Conservation (phyloP, 768 basidiomycete genomes). For the Pleurotus tuber-regium region DNA sequence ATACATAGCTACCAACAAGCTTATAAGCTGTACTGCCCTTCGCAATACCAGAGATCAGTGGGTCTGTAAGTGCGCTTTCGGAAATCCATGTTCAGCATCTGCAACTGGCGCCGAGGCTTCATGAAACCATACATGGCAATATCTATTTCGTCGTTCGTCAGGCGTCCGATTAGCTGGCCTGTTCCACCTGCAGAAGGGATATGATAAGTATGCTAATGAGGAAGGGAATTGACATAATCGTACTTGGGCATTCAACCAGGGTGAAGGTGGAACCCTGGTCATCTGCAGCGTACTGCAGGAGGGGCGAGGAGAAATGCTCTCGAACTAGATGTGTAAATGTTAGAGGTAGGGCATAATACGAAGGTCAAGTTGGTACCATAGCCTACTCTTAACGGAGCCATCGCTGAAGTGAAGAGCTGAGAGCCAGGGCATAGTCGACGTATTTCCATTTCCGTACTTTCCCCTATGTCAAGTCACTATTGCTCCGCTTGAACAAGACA, state of each 20-base stretch:
- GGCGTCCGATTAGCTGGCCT: slow-evolving; percentile 75
- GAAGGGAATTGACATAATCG: slow-evolving; percentile 17
- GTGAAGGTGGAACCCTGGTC: slow-evolving; percentile 75
- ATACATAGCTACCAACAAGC: slow-evolving; percentile 90
- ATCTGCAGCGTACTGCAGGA: slow-evolving; percentile 77
- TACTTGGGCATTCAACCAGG: slow-evolving; percentile 88
- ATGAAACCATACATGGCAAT: slow-evolving; percentile 72
- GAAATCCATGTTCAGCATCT: no score
- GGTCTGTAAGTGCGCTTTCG: slow-evolving; percentile 81
- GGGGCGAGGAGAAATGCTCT: slow-evolving; percentile 90
- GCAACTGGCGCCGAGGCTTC: no score
- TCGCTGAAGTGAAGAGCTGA: not conserved
- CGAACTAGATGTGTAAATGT: slow-evolving; percentile 43
- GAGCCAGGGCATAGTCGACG: no score
- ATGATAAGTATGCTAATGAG: slow-evolving; percentile 12
- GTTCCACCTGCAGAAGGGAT: slow-evolving; percentile 65
- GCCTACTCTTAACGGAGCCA: slow-evolving; percentile 5
- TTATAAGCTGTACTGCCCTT: slow-evolving; percentile 88
- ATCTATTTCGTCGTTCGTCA: slow-evolving; percentile 77
- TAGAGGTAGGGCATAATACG: not conserved
- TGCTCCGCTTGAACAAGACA: no score
- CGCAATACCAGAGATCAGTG: slow-evolving; percentile 88
- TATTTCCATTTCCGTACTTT: no score
- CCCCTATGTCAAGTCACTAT: no score
- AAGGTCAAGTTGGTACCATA: not conserved